Evolutionary conservation across 352 stramenopile species (phyloP), one percentile per base, ranked within the genome.

Genomic region (Phytophthora aleatoria): DNA sequence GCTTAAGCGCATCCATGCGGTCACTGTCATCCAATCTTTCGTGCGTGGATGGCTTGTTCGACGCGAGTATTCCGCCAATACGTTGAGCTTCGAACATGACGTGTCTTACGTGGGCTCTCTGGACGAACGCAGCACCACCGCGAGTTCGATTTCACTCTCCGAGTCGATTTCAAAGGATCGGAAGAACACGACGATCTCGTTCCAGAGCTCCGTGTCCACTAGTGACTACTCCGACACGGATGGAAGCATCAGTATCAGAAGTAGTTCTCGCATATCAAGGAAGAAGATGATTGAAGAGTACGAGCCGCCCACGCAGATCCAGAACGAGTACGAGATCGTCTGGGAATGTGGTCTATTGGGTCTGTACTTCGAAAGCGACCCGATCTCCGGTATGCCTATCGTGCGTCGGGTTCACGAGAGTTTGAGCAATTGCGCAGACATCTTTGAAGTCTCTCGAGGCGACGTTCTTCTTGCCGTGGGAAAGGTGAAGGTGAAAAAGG

Each of bases 271-370:
- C 4, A 68, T 78, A 11, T 91, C 83, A 10, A 78, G 77, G 28
- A 90, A 89, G 62, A 79, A 84, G 31, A n/a, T 73, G 61, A 72
- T 87, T 0, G 76, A 79, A 2, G 68, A 79, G 41, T 92, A 94
- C 61, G 72, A 84, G 20, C 83, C 84, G 3, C 82, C 83, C 1
- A 83, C 78, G 54, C 75, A 86, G 20, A 83, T 94, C 38, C 67
- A 82, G 36, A 83, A 87, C 61, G 84, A 94, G 71, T 96, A 96
- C 62, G 83, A 92, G 41, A 94, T 96, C 36, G 86, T 91, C n/a
- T 96, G 87, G 87, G 84, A 93, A 56, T 93, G 85, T 24, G 87
- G 87, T 12, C 57, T 94, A 7, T 70, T 96, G 10, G 87, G 87
- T 13, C 64, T 96, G 35, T 94, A 93, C 61, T 96, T 96, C 36